These are phyloP conservation scores for Xylaria sp. DNA, from an alignment of 2,329 filamentous ascomycete genomes.

Conservation along the genomic window DNA sequence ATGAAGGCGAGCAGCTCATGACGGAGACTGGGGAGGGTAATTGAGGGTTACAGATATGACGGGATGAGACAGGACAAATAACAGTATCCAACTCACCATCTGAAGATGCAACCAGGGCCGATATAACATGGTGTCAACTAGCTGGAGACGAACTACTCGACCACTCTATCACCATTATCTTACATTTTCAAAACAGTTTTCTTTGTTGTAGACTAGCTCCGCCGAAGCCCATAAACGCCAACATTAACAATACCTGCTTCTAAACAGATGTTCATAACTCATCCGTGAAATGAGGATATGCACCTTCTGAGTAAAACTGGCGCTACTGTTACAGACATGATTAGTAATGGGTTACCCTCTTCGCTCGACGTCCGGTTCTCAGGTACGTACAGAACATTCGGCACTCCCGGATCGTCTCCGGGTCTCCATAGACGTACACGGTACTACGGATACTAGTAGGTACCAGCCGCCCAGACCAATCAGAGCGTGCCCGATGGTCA, in stretches of 20 bases:
- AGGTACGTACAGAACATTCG: neutral
- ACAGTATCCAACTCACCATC: no score
- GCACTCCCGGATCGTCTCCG: neutral
- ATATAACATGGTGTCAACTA: no score
- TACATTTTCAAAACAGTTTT: conserved; percentile 1
- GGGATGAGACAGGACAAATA: neutral
- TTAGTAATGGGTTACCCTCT: neutral
- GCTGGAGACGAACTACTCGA: no score
- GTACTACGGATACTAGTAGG: no score
- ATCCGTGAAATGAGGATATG: neutral
- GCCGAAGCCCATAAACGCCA: neutral
- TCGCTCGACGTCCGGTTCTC: no score
- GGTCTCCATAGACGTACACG: no score
- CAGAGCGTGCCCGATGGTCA: conserved; percentile 7
- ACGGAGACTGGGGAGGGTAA: conserved; percentile 56
- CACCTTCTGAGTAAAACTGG: no score
- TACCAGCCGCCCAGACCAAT: conserved; percentile 4
- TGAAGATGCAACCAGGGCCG: no score
- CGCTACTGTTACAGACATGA: no score
- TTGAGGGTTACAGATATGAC: neutral
- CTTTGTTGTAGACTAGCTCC: neutral
- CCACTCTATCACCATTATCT: conserved; percentile 9
- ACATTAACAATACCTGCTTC: neutral
- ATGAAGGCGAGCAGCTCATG: conserved; percentile 93
- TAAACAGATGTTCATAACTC: neutral